A percentile compares a stretch with the other conserved stretches of the same genome.
These are phyloP conservation scores for Pistacia integerrima DNA, from an alignment of 345 rosid species.

Conservation along the genomic window DNA sequence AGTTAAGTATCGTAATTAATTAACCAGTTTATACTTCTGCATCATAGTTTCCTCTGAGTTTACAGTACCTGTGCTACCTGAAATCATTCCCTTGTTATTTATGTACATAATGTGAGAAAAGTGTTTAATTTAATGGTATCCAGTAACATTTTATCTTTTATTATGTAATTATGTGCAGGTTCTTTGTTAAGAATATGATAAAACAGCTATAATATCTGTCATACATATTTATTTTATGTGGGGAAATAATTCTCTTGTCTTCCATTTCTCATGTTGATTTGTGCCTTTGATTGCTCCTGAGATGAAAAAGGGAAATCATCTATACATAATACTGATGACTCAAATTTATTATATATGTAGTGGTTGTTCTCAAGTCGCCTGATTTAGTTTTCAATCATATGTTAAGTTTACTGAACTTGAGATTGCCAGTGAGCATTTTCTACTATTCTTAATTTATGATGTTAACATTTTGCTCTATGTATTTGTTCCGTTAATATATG, in stretches of 20 bases:
- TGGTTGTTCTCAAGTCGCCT: not conserved
- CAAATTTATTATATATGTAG: not conserved
- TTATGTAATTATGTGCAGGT: not conserved
- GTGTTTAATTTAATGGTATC: not conserved
- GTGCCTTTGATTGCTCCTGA: not conserved
- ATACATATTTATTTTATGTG: constrained; percentile 2
- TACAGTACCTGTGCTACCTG: not conserved
- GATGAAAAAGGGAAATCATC: not conserved
- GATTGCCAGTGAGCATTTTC: not conserved
- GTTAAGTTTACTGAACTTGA: not conserved
- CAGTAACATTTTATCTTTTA: not conserved
- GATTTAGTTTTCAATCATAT: not conserved
- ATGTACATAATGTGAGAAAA: not conserved
- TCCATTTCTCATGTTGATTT: not conserved
- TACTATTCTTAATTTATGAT: not conserved
- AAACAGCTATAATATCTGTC: not conserved
- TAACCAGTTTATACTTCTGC: not conserved
- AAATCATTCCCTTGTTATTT: not conserved
- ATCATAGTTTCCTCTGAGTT: not conserved
- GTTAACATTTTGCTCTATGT: not conserved
- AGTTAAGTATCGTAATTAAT: not conserved
- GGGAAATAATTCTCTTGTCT: not conserved
- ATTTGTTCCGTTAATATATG: no score
- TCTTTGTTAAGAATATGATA: not conserved
- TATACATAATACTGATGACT: not conserved